These are phyloP conservation scores for Candida manassasensis DNA, from an alignment of 805 yeast genomes.

Conservation along the genomic window DNA sequence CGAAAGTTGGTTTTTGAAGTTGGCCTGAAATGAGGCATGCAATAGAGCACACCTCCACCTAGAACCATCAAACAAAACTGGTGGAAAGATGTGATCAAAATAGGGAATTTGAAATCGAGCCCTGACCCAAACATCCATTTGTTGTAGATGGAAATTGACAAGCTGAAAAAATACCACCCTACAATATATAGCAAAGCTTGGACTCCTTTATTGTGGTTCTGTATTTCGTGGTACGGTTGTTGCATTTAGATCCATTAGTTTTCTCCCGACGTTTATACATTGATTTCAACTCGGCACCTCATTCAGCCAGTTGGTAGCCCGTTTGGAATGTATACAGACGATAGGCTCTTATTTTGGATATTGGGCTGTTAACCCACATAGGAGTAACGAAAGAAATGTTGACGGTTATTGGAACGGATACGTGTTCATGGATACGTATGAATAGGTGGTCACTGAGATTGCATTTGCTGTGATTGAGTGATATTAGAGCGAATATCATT, in stretches of 20 bases:
- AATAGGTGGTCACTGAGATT: too few relatives aligned
- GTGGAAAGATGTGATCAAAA: constrained; percentile 79
- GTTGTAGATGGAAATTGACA: constrained; percentile 74
- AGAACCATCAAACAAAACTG: constrained; percentile 63
- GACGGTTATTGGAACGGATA: too few relatives aligned
- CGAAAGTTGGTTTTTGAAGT: constrained; percentile 2
- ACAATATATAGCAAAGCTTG: constrained; percentile 29
- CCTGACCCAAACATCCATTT: constrained; percentile 96
- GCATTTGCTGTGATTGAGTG: too few relatives aligned
- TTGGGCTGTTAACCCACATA: too few relatives aligned
- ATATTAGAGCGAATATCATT: too few relatives aligned
- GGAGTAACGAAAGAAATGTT: too few relatives aligned
- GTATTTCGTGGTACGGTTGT: not conserved
- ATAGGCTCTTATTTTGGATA: too few relatives aligned
- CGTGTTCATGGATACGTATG: too few relatives aligned
- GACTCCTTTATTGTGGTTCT: constrained; percentile 3
- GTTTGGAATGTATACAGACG: too few relatives aligned
- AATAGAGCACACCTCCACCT: constrained; percentile 42
- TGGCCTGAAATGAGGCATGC: constrained; percentile 48
- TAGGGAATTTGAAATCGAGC: constrained; percentile 76
- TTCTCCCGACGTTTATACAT: too few relatives aligned
- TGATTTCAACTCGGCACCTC: too few relatives aligned
- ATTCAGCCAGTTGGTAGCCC: too few relatives aligned
- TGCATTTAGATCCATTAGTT: constrained; percentile 2
- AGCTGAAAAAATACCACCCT: constrained; percentile 71